Base-by-base conservation (phyloP, 805 yeast genomes). In the Yarrowia hollandica region DNA sequence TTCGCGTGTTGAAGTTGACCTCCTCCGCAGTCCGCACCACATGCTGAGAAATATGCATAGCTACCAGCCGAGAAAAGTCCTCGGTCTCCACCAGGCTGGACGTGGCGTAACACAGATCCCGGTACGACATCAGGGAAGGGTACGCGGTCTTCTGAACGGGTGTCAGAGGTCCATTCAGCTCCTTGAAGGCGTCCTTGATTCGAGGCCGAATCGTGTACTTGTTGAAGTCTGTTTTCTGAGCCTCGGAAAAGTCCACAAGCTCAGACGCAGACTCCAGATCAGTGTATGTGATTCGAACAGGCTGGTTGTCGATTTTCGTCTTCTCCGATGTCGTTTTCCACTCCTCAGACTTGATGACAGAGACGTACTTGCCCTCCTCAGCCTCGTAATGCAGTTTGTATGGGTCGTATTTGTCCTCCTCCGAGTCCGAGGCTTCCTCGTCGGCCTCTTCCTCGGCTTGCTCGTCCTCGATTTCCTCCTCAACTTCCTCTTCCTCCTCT, bases 331-430 rank as follows among this genome's bases (percentile, higher is more conserved):
- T 25, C 5, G 58, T 35, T 9, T 52, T 52, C 58, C 44, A 37
- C 8, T 52, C 44, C 23, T 35, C 44, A 3, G 44, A 14, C 21
- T 52, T 35, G 26, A 52, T 12, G 23, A 18, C 44, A 21, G 58
- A 26, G 14, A 52, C 33, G 34, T 52, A 52, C 26, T 69, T 65
- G 26, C 63, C 65, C 16, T 61, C 62, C n/a, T 64, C 65, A 4
- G 62, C 60, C n/a, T 63, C 85, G 71, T 86, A 91, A 69, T 91
- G 98, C 11, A 72, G 67, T 62, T 87, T 88, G 65, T 88, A 90
- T 0, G 96, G 88, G 72, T 92, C 97, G 7, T 71, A 68, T 10
- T 48, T 71, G 22, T 22, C 38, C 2, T 18, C 9, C 30, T 46
- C 50, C 3, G 22, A 16, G 10, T 42, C 37, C 2, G 19, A 22